phyloP scores from a whole-genome alignment of 2,329 filamentous ascomycete species.

The Basipetospora chlamydospora region DNA sequence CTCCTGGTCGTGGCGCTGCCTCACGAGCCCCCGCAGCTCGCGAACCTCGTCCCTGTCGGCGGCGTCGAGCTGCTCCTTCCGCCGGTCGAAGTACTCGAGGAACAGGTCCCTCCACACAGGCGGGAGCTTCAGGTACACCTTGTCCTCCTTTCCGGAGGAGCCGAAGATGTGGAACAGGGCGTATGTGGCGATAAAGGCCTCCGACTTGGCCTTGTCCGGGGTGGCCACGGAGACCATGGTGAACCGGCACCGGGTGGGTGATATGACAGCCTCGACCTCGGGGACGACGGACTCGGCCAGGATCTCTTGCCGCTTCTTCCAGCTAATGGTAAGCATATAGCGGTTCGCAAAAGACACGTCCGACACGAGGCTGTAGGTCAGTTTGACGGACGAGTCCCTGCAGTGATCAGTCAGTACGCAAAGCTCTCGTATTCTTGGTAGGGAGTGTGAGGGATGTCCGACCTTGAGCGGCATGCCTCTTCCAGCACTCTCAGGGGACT shows the following conservation, averaged over 20 bases:
- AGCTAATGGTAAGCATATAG: conserved; percentile 59
- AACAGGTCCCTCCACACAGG: conserved; percentile 75
- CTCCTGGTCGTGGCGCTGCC: conserved; percentile 53
- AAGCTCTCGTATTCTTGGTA: too few species aligned
- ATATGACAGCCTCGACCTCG: conserved; percentile 12
- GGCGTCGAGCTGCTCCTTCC: conserved; percentile 55
- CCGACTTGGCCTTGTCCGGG: conserved; percentile 65
- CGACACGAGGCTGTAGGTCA: conserved; percentile 57
- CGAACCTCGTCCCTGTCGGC: conserved; percentile 55
- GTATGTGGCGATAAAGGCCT: conserved; percentile 69
- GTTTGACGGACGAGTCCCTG: conserved; percentile 55
- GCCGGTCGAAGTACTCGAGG: conserved; percentile 58
- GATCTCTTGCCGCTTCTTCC: conserved; percentile 58
- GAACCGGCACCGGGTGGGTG: conserved; percentile 42
- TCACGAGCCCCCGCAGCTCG: conserved; percentile 54
- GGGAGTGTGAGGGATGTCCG: conserved; percentile 12
- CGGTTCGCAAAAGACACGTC: conserved; percentile 61
- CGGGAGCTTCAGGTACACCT: conserved; percentile 64
- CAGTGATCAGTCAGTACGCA: not conserved
- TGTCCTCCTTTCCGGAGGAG: conserved; percentile 70
- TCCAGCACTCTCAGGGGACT: conserved; percentile 65
- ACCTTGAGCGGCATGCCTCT: conserved; percentile 75
- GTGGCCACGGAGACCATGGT: conserved; percentile 65
- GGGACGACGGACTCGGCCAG: conserved; percentile 26
- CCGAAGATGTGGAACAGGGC: conserved; percentile 73